Conservation (phyloP, 768 basidiomycete species). For the Sistotremastrum niveocremeum region DNA sequence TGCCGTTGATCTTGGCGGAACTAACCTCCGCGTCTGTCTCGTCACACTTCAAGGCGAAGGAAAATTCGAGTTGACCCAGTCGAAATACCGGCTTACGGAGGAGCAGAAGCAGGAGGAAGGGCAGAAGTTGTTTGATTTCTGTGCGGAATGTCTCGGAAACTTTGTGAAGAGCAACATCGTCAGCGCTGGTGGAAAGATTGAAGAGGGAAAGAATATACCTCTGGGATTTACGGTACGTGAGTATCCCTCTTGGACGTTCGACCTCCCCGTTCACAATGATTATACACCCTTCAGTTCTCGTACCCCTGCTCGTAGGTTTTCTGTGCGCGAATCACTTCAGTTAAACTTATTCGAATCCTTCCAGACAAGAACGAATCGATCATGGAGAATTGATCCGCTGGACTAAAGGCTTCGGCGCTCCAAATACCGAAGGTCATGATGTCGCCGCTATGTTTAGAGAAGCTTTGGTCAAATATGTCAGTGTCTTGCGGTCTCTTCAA, state of each 20-base stretch:
- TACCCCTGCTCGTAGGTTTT: constrained; percentile 79
- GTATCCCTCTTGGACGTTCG: constrained; percentile 3
- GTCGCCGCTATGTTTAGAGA: constrained; percentile 88
- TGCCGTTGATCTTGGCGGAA: constrained; percentile 85
- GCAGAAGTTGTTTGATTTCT: constrained; percentile 91
- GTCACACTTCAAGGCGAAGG: constrained; percentile 85
- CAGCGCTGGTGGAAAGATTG: constrained; percentile 32
- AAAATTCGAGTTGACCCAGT: constrained; percentile 95
- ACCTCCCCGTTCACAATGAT: neutral
- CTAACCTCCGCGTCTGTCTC: constrained; percentile 96
- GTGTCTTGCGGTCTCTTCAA: constrained; percentile 17
- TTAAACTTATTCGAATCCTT: neutral
- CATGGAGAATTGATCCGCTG: constrained; percentile 91
- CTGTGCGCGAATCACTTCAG: neutral
- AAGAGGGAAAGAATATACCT: constrained; percentile 42
- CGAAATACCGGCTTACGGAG: constrained; percentile 92
- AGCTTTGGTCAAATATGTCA: constrained; percentile 63
- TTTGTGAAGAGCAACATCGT: constrained; percentile 70
- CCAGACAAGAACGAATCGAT: constrained; percentile 85
- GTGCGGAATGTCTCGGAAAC: constrained; percentile 81
- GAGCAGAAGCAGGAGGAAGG: constrained; percentile 99
- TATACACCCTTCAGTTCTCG: constrained; percentile 55
- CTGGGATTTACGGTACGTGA: constrained; percentile 86
- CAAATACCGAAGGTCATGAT: constrained; percentile 84
- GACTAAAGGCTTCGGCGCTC: constrained; percentile 97